A percentile compares a stretch with the other conserved stretches of the same genome.
These are phyloP conservation scores for Carex sylvatica DNA, from an alignment of 202 grass and related monocot species.

Conservation along the genomic window DNA sequence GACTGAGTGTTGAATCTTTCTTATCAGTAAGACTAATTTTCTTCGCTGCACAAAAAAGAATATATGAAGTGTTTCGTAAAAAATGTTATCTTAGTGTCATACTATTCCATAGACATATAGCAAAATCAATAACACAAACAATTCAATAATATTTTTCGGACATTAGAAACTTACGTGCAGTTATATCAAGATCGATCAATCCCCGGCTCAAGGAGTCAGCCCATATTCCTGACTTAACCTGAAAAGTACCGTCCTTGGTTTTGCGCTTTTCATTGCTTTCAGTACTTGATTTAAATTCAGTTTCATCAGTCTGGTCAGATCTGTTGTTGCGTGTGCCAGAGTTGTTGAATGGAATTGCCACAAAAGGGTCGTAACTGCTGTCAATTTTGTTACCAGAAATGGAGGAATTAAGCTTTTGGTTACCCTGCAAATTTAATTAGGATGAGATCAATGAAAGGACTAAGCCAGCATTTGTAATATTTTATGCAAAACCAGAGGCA, in stretches of 20 bases:
- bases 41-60: slow-evolving; percentile 23
- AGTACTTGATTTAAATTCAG: slow-evolving; percentile 29
- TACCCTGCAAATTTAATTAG: slow-evolving; percentile 34
- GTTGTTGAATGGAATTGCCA: slow-evolving; percentile 26
- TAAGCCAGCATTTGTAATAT: neutral
- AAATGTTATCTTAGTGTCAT: neutral
- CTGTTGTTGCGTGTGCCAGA: slow-evolving; percentile 24
- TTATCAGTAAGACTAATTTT: slow-evolving; percentile 18
- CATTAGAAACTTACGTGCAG: slow-evolving; percentile 46
- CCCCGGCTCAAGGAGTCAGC: slow-evolving; percentile 85
- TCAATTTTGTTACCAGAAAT: slow-evolving; percentile 23
- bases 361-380: slow-evolving; percentile 40
- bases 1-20: neutral
- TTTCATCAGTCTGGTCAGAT: neutral
- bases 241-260: slow-evolving; percentile 47
- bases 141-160: neutral
- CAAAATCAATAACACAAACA: neutral
- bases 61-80: neutral
- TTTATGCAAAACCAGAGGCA: neutral
- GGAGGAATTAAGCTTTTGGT: slow-evolving; percentile 16
- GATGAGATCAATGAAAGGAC: neutral
- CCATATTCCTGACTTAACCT: slow-evolving; percentile 80
- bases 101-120: neutral
- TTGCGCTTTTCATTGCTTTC: slow-evolving; percentile 26
- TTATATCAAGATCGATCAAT: slow-evolving; percentile 76